phyloP scores from a whole-genome alignment of 148 eudicot species.

The Dianthus caryophyllus region DNA sequence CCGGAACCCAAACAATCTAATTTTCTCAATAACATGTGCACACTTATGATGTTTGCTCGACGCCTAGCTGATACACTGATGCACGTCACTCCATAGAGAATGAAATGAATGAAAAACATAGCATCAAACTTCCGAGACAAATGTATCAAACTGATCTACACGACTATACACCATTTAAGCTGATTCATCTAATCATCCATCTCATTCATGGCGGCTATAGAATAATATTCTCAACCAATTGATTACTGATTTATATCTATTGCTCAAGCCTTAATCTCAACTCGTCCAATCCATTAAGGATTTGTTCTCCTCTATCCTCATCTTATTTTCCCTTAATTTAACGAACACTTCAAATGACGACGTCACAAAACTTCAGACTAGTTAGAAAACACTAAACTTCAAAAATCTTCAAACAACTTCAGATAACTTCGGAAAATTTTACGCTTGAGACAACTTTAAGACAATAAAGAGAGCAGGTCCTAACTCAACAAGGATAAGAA shows the following conservation, averaged over 20 bases:
- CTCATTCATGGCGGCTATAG: neutral
- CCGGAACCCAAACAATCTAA: no score
- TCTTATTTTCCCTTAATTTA: no score
- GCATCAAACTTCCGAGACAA: neutral
- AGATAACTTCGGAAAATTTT: no score
- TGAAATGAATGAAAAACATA: neutral
- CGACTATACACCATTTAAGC: neutral
- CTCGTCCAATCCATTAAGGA: no score
- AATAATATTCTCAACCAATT: neutral
- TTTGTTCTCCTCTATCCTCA: no score
- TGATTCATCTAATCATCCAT: neutral
- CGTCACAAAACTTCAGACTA: no score
- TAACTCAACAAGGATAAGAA: neutral
- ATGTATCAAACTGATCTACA: neutral
- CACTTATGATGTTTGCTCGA: neutral
- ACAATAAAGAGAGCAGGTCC: no score
- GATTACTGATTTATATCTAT: neutral
- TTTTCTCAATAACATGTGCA: no score
- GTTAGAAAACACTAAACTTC: no score
- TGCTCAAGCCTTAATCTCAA: neutral
- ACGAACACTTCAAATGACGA: no score
- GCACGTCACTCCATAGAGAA: neutral
- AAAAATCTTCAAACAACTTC: no score
- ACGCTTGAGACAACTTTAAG: no score
- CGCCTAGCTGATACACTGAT: neutral